Base-by-base conservation (phyloP, 202 grass and related monocot species). In the Brachypodium distachyon region DNA sequence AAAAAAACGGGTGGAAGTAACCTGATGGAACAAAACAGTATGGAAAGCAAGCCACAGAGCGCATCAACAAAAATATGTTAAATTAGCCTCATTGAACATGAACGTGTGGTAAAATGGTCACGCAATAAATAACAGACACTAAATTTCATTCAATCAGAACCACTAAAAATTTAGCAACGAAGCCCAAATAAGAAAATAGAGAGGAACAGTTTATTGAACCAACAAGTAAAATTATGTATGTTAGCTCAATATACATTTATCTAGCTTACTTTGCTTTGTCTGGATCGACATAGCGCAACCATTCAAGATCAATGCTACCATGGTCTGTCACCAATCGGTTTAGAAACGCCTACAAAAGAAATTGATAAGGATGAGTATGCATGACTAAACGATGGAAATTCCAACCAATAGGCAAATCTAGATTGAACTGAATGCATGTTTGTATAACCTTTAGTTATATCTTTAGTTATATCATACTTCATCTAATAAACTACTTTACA, bases 211-310 rank as follows among this genome's bases (percentile, higher is more conserved):
- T 40, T 44, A 67, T 57, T 53, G 17, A 51, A 76, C 13, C 2
- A 68, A n/a, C 63, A 76, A 47, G 5, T 42, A 41, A 13, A 38
- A n/a, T 32, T 78, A 37, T 55, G 17, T 54, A 54, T 21, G 32
- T 67, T 67, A 67, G 48, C 21, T 78, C 32, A 74, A 36, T 56
- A 16, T 26, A 61, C 18, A 62, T 33, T 34, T 61, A 75, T 70
- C 27, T 12, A n/a, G 73, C 91, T 78, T 82, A 93, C 91, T 94
- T 94, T 72, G 84, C 82, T 88, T 90, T 94, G 57, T 69, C 87
- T 74, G 91, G 82, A 65, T 94, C 78, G 4, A 88, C 68, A 80
- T 88, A 47, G 31, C 85, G 79, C 59, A 94, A 67, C 91, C 91
- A 94, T 74, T 94, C 91, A 62, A 94, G 82, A 58, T 94, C 85